A percentile compares a stretch with the other conserved stretches of the same genome.
phyloP scores from a whole-genome alignment of 2,329 filamentous ascomycete species.

The Aureobasidium vineae region DNA sequence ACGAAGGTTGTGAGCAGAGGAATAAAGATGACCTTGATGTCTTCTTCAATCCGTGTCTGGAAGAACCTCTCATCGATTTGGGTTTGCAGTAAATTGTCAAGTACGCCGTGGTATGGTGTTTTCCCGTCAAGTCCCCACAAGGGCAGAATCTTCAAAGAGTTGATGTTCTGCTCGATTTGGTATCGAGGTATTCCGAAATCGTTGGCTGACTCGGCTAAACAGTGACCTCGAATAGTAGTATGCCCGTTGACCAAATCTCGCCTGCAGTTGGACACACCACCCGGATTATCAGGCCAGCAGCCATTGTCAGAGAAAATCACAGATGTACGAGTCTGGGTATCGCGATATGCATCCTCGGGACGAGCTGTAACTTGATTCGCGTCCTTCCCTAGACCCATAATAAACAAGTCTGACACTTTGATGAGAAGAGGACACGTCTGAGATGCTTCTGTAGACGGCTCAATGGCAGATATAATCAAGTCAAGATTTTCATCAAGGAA shows the following conservation, averaged over 20 bases:
- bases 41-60: slow-evolving; percentile 43
- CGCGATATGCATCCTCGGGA: slow-evolving; percentile 43
- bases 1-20: slow-evolving; percentile 53
- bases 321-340: slow-evolving; percentile 51
- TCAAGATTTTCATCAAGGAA: slow-evolving; percentile 28
- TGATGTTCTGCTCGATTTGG: slow-evolving; percentile 56
- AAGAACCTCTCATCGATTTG: slow-evolving; percentile 51
- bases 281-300: slow-evolving; percentile 55
- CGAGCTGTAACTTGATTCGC: slow-evolving; percentile 44
- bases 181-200: slow-evolving; percentile 57
- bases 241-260: slow-evolving; percentile 57
- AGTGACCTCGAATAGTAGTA: slow-evolving; percentile 55
- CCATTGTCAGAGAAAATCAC: slow-evolving; percentile 55
- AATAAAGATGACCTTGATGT: slow-evolving; percentile 55
- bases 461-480: slow-evolving; percentile 29
- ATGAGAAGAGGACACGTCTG: slow-evolving; percentile 38
- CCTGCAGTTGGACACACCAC: slow-evolving; percentile 56
- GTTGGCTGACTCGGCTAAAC: slow-evolving; percentile 56
- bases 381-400: slow-evolving; percentile 47
- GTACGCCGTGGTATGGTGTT: slow-evolving; percentile 54
- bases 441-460: slow-evolving; percentile 29
- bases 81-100: slow-evolving; percentile 54
- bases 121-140: slow-evolving; percentile 57
- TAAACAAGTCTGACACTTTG: slow-evolving; percentile 44
- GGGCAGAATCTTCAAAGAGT: slow-evolving; percentile 55